These are phyloP conservation scores for Fusarium humuli DNA, from an alignment of 2,329 filamentous ascomycete species.

Conservation along the genomic window DNA sequence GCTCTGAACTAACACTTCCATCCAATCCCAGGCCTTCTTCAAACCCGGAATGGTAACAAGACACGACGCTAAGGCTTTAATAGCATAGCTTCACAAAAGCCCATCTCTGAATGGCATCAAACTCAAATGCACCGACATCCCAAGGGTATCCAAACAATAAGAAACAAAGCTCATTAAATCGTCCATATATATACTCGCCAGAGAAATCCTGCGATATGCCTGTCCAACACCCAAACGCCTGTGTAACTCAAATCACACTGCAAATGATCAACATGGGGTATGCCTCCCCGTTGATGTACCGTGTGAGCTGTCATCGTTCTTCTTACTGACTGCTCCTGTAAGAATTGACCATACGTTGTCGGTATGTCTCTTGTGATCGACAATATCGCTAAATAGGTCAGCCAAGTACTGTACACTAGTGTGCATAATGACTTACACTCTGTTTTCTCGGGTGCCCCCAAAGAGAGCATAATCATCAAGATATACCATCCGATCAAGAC, in stretches of 20 bases:
- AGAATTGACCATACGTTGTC: conserved; percentile 24
- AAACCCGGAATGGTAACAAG: conserved; percentile 17
- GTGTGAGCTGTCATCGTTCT: background rate
- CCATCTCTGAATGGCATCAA: background rate
- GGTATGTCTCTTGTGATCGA: conserved; percentile 16
- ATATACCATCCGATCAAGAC: too few species aligned
- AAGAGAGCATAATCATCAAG: too few species aligned
- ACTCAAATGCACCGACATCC: background rate
- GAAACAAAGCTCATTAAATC: background rate
- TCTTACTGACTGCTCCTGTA: conserved; percentile 2
- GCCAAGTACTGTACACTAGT: too few species aligned
- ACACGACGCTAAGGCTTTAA: conserved; percentile 6
- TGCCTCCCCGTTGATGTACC: background rate
- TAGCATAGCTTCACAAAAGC: conserved; percentile 3
- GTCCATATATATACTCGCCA: background rate
- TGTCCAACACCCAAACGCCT: background rate
- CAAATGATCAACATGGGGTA: background rate
- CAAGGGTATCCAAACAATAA: background rate
- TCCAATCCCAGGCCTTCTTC: conserved; percentile 14
- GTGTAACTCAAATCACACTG: background rate
- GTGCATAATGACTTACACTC: conserved; percentile 5
- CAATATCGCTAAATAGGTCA: conserved; percentile 29
- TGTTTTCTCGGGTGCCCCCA: background rate
- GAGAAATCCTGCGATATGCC: accelerated
- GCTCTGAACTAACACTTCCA: background rate